Evolutionary conservation across 2,329 filamentous ascomycete species (phyloP).

Genomic region (Penicillium sp.): DNA sequence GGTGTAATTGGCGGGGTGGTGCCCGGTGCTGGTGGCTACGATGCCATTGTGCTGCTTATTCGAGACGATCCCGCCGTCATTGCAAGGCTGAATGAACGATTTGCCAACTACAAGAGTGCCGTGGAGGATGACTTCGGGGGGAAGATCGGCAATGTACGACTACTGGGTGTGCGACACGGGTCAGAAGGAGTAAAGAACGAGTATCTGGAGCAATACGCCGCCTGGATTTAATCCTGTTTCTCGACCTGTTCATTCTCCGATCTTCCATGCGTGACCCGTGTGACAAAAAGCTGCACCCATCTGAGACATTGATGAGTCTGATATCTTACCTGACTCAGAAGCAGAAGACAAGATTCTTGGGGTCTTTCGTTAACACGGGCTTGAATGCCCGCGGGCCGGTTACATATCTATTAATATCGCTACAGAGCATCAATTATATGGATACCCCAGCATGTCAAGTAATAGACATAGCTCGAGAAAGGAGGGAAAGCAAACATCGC

Average conservation of each 20-base stretch:
- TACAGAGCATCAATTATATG: background rate
- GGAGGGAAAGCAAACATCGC: background rate
- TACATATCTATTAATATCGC: background rate
- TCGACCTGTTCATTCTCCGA: conserved; percentile 1
- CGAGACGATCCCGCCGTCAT: conserved; percentile 65
- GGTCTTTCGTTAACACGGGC: background rate
- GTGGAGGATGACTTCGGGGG: conserved; percentile 43
- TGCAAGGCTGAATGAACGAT: conserved; percentile 54
- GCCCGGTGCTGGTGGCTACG: conserved; percentile 88
- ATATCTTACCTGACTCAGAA: background rate
- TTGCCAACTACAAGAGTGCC: conserved; percentile 59
- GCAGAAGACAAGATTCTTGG: background rate
- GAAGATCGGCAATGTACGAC: conserved; percentile 42
- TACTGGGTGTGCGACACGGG: conserved; percentile 45
- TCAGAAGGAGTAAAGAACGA: conserved; percentile 44
- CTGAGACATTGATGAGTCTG: background rate
- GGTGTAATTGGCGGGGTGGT: conserved; percentile 90
- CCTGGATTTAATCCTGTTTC: conserved; percentile 35
- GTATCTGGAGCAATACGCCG: conserved; percentile 34
- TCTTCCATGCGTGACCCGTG: conserved; percentile 1
- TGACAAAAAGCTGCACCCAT: conserved; percentile 6
- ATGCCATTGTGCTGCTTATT: conserved; percentile 78
- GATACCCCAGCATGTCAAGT: background rate
- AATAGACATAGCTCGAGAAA: background rate
- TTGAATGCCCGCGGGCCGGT: background rate